These are phyloP conservation scores for Pisolithus albus DNA, from an alignment of 768 basidiomycete species.

Conservation along the genomic window DNA sequence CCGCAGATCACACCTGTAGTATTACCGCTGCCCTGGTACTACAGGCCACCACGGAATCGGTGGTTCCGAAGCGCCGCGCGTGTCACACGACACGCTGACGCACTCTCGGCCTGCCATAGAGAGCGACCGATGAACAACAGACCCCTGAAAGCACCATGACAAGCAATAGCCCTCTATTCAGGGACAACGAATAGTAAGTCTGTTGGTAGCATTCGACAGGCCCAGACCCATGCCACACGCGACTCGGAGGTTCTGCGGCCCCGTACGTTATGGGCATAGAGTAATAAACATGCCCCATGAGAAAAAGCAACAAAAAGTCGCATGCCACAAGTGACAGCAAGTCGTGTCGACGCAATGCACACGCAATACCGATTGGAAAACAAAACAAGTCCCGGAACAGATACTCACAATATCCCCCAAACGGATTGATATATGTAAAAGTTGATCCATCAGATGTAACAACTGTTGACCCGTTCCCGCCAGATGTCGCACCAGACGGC, in stretches of 20 bases:
- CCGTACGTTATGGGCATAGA: too few species aligned
- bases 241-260: too few species aligned
- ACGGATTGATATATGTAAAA: conserved; percentile 71
- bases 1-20: not conserved
- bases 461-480: conserved; percentile 65
- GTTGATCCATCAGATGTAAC: conserved; percentile 59
- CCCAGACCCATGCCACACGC: too few species aligned
- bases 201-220: too few species aligned
- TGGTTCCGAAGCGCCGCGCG: not conserved
- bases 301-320: not conserved
- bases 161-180: too few species aligned
- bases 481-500: conserved; percentile 28
- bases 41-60: not conserved
- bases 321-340: too few species aligned
- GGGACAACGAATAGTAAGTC: too few species aligned
- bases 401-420: conserved; percentile 65
- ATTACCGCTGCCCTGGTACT: not conserved
- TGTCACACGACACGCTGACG: not conserved
- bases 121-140: too few species aligned
- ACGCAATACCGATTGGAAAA: not conserved
- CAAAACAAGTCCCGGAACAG: not conserved
- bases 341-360: not conserved
- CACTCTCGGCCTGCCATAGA: not conserved
- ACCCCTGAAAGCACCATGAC: too few species aligned
- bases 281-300: too few species aligned